These are phyloP conservation scores for Talaromyces islandicus DNA, from an alignment of 2,329 filamentous ascomycete species.

Conservation along the genomic window DNA sequence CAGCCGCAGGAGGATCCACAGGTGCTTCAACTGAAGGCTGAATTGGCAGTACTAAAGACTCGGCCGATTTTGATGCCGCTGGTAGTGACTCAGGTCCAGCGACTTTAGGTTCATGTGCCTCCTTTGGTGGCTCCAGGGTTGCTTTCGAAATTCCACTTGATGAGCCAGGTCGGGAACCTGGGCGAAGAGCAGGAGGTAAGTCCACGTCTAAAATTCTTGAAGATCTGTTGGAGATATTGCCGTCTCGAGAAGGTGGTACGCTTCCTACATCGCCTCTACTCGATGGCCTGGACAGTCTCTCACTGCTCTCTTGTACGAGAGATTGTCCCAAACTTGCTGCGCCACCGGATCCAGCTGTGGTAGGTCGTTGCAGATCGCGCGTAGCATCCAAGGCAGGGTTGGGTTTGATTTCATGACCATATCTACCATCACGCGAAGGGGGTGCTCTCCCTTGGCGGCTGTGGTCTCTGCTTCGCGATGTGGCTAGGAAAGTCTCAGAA, in stretches of 20 bases:
- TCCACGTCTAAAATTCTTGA: slow-evolving; percentile 14
- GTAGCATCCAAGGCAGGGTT: slow-evolving; percentile 12
- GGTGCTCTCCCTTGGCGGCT: slow-evolving; percentile 20
- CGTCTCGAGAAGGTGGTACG: slow-evolving; percentile 23
- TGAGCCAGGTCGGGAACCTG: slow-evolving; percentile 12
- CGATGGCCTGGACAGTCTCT: slow-evolving; percentile 25
- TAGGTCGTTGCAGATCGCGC: slow-evolving; percentile 24
- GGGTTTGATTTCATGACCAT: slow-evolving; percentile 15
- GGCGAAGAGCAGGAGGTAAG: slow-evolving; percentile 18
- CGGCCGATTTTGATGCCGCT: neutral
- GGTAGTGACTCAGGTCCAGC: slow-evolving; percentile 6
- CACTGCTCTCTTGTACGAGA: slow-evolving; percentile 22
- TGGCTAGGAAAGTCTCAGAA: slow-evolving; percentile 9
- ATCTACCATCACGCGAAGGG: slow-evolving; percentile 23
- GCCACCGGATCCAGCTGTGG: slow-evolving; percentile 21
- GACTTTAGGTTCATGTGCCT: slow-evolving; percentile 12
- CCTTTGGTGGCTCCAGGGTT: neutral
- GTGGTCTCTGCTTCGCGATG: slow-evolving; percentile 15
- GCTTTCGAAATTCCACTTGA: slow-evolving; percentile 9
- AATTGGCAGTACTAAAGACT: neutral
- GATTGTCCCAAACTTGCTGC: slow-evolving; percentile 22
- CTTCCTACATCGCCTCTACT: slow-evolving; percentile 9
- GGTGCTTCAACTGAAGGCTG: neutral
- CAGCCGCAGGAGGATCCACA: neutral
- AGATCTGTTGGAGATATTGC: slow-evolving; percentile 18